These are phyloP conservation scores for Fistulifera solaris DNA, from an alignment of 108 stramenopile species.

Conservation along the genomic window DNA sequence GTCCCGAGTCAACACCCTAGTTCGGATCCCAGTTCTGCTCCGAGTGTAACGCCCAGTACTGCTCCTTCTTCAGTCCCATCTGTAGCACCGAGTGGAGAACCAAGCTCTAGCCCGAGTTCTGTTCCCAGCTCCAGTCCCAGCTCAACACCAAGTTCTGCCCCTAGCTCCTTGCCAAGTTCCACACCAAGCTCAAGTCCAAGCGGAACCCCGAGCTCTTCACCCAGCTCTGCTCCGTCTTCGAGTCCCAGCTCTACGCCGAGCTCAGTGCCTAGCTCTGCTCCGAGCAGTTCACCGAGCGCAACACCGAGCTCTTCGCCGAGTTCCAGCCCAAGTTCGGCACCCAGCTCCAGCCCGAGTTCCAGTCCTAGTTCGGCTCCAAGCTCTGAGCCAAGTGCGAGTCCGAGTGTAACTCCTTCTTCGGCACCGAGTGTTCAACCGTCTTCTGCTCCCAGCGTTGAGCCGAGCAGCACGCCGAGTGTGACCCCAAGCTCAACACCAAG, in stretches of 20 bases:
- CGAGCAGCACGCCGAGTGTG: neutral
- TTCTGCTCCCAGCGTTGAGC: neutral
- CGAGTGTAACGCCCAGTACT: neutral
- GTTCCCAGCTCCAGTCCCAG: neutral
- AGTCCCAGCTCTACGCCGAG: constrained; percentile 1
- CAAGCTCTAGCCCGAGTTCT: neutral
- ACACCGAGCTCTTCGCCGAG: neutral
- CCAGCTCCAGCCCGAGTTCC: constrained; percentile 3
- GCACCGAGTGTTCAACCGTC: neutral
- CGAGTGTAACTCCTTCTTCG: neutral
- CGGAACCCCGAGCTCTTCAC: neutral
- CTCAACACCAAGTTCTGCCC: neutral
- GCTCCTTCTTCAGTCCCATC: neutral
- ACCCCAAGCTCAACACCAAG: neutral
- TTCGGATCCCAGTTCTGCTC: neutral
- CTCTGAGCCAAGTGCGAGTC: neutral
- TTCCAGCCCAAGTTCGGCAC: constrained; percentile 2
- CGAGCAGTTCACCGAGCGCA: neutral
- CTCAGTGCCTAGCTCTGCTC: neutral
- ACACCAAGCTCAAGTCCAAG: constrained; percentile 1
- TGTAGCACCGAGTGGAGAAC: neutral
- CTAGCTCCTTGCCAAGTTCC: constrained; percentile 1
- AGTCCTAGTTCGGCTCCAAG: constrained; percentile 3
- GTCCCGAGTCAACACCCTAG: constrained; percentile 2
- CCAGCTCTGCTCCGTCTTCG: constrained; percentile 1